Percentiles rank a stretch among this genome's conserved stretches.
These are phyloP conservation scores for Protomyces lactucae-debilis DNA, from an alignment of 1,139 yeast species.

Conservation along the genomic window DNA sequence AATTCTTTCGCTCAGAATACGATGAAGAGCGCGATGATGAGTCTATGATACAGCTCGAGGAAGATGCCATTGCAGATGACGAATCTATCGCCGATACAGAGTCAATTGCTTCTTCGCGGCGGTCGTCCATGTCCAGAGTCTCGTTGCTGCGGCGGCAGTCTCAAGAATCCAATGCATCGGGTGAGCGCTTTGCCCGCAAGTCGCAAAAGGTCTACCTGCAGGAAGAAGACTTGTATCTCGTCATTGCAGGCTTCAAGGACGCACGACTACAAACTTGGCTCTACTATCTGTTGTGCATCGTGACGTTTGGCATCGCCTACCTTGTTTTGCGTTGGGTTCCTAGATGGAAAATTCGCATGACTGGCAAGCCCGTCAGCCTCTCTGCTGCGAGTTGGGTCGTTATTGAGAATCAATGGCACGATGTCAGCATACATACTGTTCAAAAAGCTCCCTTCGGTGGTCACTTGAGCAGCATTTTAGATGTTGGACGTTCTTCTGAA, in stretches of 20 bases:
- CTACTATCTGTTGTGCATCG: conserved; percentile 54
- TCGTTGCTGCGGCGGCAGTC: conserved; percentile 11
- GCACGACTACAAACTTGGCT: conserved; percentile 46
- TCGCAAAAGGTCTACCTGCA: conserved; percentile 81
- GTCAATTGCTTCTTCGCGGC: conserved; percentile 15
- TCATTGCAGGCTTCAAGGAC: conserved; percentile 80
- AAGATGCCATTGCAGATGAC: conserved; percentile 9
- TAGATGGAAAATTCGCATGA: conserved; percentile 58
- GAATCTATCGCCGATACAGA: conserved; percentile 26
- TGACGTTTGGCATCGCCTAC: conserved; percentile 67
- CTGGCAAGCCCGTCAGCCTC: conserved; percentile 63
- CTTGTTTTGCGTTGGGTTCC: conserved; percentile 83
- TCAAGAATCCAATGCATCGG: conserved; percentile 8
- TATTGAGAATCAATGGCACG: conserved; percentile 90
- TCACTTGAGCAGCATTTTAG: conserved; percentile 62
- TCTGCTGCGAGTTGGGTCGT: conserved; percentile 91
- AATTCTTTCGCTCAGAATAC: conserved; percentile 27
- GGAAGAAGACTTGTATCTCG: conserved; percentile 90
- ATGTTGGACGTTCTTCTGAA: conserved; percentile 36
- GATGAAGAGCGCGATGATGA: conserved; percentile 27
- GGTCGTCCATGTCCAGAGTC: conserved; percentile 7
- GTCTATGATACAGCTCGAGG: conserved; percentile 21
- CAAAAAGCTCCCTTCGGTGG: conserved; percentile 60
- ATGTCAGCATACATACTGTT: conserved; percentile 58
- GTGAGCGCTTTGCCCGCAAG: not conserved